Base-by-base conservation (phyloP, 768 basidiomycete species). In the Suillus spraguei region DNA sequence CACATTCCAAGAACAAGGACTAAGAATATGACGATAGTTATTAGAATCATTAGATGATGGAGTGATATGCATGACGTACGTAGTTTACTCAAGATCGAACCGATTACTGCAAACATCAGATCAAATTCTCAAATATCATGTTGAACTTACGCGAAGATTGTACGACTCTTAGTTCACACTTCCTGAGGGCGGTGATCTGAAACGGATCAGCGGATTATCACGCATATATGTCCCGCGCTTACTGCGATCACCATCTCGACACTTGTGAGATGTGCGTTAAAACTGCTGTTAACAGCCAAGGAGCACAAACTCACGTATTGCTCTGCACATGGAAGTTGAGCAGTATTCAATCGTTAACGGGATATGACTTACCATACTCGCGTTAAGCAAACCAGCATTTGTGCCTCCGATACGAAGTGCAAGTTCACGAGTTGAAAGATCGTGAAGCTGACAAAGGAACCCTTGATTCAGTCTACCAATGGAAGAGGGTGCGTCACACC, bases 1-100 rank as follows among this genome's bases (percentile, higher is more conserved):
- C 92, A 94, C 93, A 95, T 93, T 56, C 93, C 93, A 36, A 94
- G 81, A 20, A 95, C 87, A 58, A 95, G 82, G 39, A 94, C 89
- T 91, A 58, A 17, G 13, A 53, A 59, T 10, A 56, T 75, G 38
- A 69, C 63, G 14, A 14, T 11, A 7, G 39, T 41, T 17, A 58
- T 58, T 41, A 41, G 39, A 7, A 28, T 41, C 17, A 58, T 58
- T 41, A 41, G 39, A 58, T 59, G 22, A 16, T 5, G 38, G 16
- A 9, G 41, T 20, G 13, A 63, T 24, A 64, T 66, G 42, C 22
- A 32, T 20, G 41, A 78, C 85, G 22, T 61, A 87, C 86, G 75
- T 47, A 92, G 82, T 78, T 92, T 94, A 70, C 88, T 91, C 44
- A 96, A 76, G 72, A 95, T 94, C 0, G 89, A 87, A 3, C 94